Evolutionary conservation across 805 yeast species (phyloP).

Genomic region (Zygosaccharomyces pseudorouxii): DNA sequence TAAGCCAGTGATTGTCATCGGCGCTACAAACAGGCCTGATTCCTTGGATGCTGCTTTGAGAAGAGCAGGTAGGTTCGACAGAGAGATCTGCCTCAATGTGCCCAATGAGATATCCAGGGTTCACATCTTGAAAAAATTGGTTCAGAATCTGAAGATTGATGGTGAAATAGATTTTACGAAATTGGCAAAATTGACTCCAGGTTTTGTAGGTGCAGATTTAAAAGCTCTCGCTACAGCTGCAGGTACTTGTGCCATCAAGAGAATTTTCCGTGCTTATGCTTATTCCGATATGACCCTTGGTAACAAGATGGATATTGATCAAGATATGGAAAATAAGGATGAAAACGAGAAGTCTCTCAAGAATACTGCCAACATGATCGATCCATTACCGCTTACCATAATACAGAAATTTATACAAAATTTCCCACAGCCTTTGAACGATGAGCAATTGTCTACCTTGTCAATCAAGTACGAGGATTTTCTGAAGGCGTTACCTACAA

Average conservation of each 20-base stretch:
- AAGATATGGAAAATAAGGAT: conserved; percentile 9
- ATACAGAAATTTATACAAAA: conserved; percentile 66
- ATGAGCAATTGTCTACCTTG: conserved; percentile 69
- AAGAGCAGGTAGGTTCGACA: conserved; percentile 94
- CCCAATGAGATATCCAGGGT: conserved; percentile 82
- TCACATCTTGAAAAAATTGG: conserved; percentile 71
- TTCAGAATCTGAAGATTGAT: conserved; percentile 57
- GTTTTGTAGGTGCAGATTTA: conserved; percentile 96
- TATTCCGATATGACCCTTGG: conserved; percentile 5
- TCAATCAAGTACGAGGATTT: conserved; percentile 79
- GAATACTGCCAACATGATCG: conserved; percentile 34
- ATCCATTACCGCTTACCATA: conserved; percentile 47
- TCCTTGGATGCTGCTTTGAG: conserved; percentile 90
- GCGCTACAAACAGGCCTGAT: conserved; percentile 97
- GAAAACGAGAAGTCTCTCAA: conserved; percentile 21
- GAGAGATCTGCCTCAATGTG: conserved; percentile 92
- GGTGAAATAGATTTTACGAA: conserved; percentile 65
- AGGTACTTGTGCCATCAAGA: conserved; percentile 87
- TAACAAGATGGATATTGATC: conserved; percentile 15
- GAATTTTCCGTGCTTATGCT: conserved; percentile 65
- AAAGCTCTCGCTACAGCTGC: conserved; percentile 93
- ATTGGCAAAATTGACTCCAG: conserved; percentile 91
- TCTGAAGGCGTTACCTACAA: conserved; percentile 76
- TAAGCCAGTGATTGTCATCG: conserved; percentile 87
- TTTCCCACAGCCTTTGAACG: conserved; percentile 77